Percentiles rank a stretch among this genome's conserved stretches.
These are phyloP conservation scores for Pythium graminicola DNA, from an alignment of 352 stramenopile species.

Conservation along the genomic window DNA sequence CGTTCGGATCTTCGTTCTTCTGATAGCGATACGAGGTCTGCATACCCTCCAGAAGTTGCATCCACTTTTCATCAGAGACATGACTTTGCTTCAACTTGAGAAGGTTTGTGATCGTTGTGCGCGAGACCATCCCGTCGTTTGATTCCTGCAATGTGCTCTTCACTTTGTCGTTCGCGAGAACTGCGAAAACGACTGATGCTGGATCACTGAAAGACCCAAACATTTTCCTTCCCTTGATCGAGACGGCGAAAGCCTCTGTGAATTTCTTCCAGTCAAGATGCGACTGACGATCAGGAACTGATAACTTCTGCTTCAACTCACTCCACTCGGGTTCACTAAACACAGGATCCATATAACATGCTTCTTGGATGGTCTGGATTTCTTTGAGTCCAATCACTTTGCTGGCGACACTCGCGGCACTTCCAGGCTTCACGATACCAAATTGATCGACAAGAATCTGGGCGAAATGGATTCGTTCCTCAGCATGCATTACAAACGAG, in stretches of 20 bases:
- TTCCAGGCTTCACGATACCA: constrained; percentile 14
- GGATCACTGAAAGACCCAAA: constrained; percentile 28
- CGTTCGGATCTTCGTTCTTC: constrained; percentile 3
- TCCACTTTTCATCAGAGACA: constrained; percentile 45
- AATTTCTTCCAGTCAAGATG: constrained; percentile 48
- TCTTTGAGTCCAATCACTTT: constrained; percentile 33
- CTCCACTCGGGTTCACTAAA: constrained; percentile 25
- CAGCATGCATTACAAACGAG: constrained; percentile 33
- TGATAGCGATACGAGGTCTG: constrained; percentile 40
- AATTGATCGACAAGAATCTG: constrained; percentile 36
- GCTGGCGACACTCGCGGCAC: neutral
- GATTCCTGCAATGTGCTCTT: constrained; percentile 32
- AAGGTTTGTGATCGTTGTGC: constrained; percentile 42
- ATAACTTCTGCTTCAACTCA: constrained; percentile 31
- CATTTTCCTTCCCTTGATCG: constrained; percentile 29
- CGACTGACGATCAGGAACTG: constrained; percentile 14
- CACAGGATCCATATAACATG: constrained; percentile 25
- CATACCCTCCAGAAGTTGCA: constrained; percentile 39
- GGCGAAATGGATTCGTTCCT: constrained; percentile 40
- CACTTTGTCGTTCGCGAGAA: constrained; percentile 44
- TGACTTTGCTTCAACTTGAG: constrained; percentile 33
- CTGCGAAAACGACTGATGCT: constrained; percentile 35
- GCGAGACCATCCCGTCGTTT: constrained; percentile 31
- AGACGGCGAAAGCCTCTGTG: constrained; percentile 26
- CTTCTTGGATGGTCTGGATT: constrained; percentile 30